A percentile compares a stretch with the other conserved stretches of the same genome.
Conservation (phyloP, 208 protist genomes). For the Acanthamoeba lenticulata region DNA sequence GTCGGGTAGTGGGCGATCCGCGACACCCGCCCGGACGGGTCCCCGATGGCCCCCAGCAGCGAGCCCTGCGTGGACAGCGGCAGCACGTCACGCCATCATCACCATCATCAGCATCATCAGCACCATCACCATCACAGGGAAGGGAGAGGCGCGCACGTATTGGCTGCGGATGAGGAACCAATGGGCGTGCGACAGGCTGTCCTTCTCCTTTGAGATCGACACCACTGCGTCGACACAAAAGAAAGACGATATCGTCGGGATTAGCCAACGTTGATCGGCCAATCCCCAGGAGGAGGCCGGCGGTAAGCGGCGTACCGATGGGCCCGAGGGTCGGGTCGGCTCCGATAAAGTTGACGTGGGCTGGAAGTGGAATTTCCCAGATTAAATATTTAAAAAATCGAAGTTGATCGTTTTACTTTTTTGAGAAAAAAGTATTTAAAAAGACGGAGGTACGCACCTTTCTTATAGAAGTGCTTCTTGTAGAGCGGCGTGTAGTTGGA, state of each 20-base stretch:
- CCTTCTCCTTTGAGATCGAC: conserved; percentile 61
- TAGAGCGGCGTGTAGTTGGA: conserved; percentile 61
- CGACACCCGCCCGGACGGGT: conserved; percentile 1
- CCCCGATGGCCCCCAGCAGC: background rate
- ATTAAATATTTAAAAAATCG: background rate
- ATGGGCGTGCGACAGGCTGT: conserved; percentile 23
- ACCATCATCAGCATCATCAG: background rate
- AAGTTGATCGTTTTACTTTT: background rate
- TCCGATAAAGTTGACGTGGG: conserved; percentile 58
- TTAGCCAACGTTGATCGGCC: no score
- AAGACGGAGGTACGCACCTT: background rate
- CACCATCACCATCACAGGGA: background rate
- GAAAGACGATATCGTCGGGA: background rate
- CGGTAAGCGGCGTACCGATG: conserved; percentile 43
- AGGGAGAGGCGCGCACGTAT: background rate
- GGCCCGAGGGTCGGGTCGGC: conserved; percentile 33
- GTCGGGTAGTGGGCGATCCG: conserved; percentile 62
- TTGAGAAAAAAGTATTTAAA: background rate
- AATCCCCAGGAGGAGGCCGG: no score
- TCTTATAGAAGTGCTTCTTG: conserved; percentile 64
- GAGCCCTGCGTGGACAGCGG: background rate
- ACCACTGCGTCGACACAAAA: background rate
- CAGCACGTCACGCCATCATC: background rate
- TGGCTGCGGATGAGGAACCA: conserved; percentile 62
- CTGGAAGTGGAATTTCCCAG: background rate